Evolutionary conservation across 352 stramenopile genomes (phyloP).

Genomic region (Globisporangium uncinulatum): DNA sequence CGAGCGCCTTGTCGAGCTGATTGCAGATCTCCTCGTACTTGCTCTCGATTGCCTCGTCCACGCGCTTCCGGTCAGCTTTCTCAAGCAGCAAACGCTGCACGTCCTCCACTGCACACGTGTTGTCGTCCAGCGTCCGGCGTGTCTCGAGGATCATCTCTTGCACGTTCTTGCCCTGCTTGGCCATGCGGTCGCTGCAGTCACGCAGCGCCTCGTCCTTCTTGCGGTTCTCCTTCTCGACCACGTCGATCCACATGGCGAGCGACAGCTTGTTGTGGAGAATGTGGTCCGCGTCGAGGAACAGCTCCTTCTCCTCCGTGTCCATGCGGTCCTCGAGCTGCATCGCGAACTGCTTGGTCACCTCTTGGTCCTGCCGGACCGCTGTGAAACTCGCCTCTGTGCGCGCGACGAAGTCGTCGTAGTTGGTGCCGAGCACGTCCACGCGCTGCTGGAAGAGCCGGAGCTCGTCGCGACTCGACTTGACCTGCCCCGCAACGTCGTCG

Average conservation of each 20-base stretch:
- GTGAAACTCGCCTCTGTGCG: slow-evolving; percentile 46
- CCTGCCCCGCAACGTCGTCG: slow-evolving; percentile 50
- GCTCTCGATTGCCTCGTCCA: slow-evolving; percentile 86
- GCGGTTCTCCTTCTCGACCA: slow-evolving; percentile 58
- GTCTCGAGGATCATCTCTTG: slow-evolving; percentile 86
- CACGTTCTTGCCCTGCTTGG: slow-evolving; percentile 73
- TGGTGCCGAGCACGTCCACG: slow-evolving; percentile 34
- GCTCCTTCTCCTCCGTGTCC: slow-evolving; percentile 76
- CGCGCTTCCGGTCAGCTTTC: slow-evolving; percentile 73
- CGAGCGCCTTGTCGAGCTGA: slow-evolving; percentile 85
- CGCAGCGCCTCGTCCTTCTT: slow-evolving; percentile 73
- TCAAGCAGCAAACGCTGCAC: slow-evolving; percentile 72
- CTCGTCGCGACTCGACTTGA: slow-evolving; percentile 48
- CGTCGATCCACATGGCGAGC: slow-evolving; percentile 78
- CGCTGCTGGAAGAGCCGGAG: slow-evolving; percentile 34
- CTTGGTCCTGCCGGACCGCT: slow-evolving; percentile 53
- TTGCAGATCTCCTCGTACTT: slow-evolving; percentile 93
- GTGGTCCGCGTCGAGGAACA: slow-evolving; percentile 75
- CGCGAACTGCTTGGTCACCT: slow-evolving; percentile 77
- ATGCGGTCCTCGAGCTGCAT: slow-evolving; percentile 81
- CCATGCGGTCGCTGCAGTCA: slow-evolving; percentile 78
- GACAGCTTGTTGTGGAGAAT: slow-evolving; percentile 75
- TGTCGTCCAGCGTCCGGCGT: slow-evolving; percentile 73
- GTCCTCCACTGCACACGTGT: slow-evolving; percentile 79
- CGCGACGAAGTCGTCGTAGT: slow-evolving; percentile 44